Base-by-base conservation (phyloP, 441 rosid genomes). In the Populus hybrid region DNA sequence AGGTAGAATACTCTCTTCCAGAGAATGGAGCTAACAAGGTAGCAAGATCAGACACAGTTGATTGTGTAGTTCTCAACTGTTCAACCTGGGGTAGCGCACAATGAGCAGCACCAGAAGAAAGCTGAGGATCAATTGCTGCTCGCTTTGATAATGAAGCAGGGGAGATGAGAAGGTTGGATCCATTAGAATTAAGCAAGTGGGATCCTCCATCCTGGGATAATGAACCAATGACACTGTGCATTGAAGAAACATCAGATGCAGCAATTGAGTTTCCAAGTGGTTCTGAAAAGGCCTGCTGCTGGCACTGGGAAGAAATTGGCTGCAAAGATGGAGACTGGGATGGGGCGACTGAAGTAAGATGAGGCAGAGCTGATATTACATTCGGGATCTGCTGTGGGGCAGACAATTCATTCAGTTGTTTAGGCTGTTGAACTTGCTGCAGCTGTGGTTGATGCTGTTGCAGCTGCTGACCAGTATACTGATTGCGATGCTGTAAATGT, bases 11-110 rank as follows among this genome's bases (percentile, higher is more conserved):
- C 74, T 83, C 87, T 68, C 83, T 85, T 46, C 87, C 89, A 59
- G 87, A 84, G 78, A 83, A 87, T 18, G 88, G 83, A 69, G 88
- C 80, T 80, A 87, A 76, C 74, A 83, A 80, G 68, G 77, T 77
- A 68, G 86, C 73, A 54, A 81, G 80, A 78, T 83, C 71, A 30
- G 85, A 72, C 6, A 73, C 79, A 67, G n/a, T 75, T 69, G 82
- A 73, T 72, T 84, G 86, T 26, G 76, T 34, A 9, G 81, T 40
- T 32, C 83, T 86, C 63, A 83, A 68, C 50, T 81, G 89, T 63
- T 81, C 87, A 79, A 80, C 68, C 79, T 73, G 85, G 21, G 86
- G 83, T 54, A 84, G 50, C 23, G 77, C 28, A 54, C 85, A 73
- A 18, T 77, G 81, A 73, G 80, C 14, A 23, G 74, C 72, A 71